Conservation (phyloP, 257 asterid species). For the Nicotiana tomentosiformis region DNA sequence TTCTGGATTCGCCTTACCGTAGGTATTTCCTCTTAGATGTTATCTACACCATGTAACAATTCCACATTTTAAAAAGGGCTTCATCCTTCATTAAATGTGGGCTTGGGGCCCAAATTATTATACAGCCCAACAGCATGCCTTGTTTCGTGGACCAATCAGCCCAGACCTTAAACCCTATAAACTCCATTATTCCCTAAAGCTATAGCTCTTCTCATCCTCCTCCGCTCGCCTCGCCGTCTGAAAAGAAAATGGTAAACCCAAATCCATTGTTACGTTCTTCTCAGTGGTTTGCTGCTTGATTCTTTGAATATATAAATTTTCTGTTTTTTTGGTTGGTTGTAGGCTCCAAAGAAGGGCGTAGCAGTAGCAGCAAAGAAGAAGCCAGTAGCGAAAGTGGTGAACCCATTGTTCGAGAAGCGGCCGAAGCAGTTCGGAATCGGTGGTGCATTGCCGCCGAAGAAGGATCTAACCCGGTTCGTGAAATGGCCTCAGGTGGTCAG, state of each 20-base stretch:
- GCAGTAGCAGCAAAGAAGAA: slow-evolving; percentile 16
- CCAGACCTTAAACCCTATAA: not conserved
- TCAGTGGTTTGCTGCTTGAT: not conserved
- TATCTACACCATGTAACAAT: too few species aligned
- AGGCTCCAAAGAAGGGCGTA: slow-evolving; percentile 23
- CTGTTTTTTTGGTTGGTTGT: not conserved
- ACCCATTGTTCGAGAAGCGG: slow-evolving; percentile 18
- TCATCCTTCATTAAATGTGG: too few species aligned
- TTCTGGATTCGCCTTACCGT: too few species aligned
- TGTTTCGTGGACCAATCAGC: not conserved
- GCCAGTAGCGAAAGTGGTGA: slow-evolving; percentile 9
- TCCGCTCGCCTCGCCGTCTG: not conserved
- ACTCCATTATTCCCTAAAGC: not conserved
- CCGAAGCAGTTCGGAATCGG: slow-evolving; percentile 22
- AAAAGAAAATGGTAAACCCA: not conserved
- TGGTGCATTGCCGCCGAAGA: slow-evolving; percentile 24
- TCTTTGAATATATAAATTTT: not conserved
- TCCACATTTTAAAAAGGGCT: too few species aligned
- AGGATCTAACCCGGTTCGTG: slow-evolving; percentile 15
- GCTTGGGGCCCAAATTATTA: not conserved
- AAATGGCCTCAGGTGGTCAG: slow-evolving; percentile 19
- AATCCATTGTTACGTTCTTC: not conserved
- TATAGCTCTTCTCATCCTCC: not conserved
- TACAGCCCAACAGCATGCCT: not conserved
- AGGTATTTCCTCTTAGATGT: too few species aligned